These are phyloP conservation scores for Tetratostichococcus sp. DNA, from an alignment of 139 green algal species.

Conservation along the genomic window DNA sequence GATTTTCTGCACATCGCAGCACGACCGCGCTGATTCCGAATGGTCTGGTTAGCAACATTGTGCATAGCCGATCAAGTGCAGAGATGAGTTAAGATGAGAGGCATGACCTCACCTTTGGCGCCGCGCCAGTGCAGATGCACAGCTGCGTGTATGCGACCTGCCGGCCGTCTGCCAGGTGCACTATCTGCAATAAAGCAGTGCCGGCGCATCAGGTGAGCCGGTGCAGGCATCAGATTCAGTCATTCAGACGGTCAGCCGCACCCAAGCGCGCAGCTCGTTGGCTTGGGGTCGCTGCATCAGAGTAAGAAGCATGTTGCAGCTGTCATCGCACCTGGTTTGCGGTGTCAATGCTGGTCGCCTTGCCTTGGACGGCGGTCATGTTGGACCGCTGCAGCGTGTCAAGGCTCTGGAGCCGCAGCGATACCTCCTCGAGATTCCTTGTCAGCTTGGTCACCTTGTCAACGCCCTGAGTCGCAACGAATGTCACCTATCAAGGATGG, in stretches of 20 bases:
- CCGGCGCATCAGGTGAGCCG: no score
- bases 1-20: background rate
- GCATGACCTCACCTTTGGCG: slow-evolving; percentile 53
- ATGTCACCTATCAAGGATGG: background rate
- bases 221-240: no score
- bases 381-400: slow-evolving; percentile 30
- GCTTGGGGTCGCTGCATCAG: no score
- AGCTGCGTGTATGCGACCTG: slow-evolving; percentile 59
- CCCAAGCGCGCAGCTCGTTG: no score
- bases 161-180: slow-evolving; percentile 32
- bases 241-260: no score
- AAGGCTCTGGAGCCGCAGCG: slow-evolving; percentile 44
- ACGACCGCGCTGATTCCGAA: no score
- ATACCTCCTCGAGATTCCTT: slow-evolving; percentile 47
- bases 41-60: no score
- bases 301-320: no score
- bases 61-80: no score
- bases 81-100: no score
- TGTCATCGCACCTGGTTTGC: slow-evolving; percentile 4
- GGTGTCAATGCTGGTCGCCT: slow-evolving; percentile 33
- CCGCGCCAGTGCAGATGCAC: slow-evolving; percentile 65
- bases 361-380: slow-evolving; percentile 39
- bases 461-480: slow-evolving; percentile 37
- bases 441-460: slow-evolving; percentile 41
- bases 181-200: slow-evolving; percentile 14